Conservation (phyloP, 441 rosid genomes). For the Erysimum cheiri region DNA sequence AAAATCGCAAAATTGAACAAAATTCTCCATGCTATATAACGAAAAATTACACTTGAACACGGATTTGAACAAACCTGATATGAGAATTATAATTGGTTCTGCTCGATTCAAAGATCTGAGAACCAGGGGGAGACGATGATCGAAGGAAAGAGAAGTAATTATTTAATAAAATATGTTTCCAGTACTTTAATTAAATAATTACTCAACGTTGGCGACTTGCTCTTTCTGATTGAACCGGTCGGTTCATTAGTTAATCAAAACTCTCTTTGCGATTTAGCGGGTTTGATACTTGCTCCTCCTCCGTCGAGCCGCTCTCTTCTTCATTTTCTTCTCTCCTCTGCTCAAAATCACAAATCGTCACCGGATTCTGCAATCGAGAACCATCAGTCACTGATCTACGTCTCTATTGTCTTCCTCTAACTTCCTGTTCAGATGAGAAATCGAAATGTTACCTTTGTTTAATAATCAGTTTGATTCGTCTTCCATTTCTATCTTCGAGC, state of each 20-base stretch:
- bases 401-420: neutral
- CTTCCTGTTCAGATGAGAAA: constrained; percentile 2
- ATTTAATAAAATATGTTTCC: too few relatives aligned
- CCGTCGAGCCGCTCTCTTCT: constrained; percentile 1
- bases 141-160: constrained; percentile 30
- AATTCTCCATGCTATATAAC: neutral
- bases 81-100: constrained; percentile 24
- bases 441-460: neutral
- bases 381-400: neutral
- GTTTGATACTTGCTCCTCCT: neutral
- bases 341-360: constrained; percentile 19
- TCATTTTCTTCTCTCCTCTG: neutral
- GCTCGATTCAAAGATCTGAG: constrained; percentile 44
- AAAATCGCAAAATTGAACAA: neutral
- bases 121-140: constrained; percentile 41
- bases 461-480: constrained; percentile 8
- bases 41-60: constrained; percentile 1
- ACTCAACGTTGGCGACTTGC: too few relatives aligned
- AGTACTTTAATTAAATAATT: too few relatives aligned
- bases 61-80: constrained; percentile 37
- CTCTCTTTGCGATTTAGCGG: neutral
- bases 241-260: neutral
- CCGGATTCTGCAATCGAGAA: constrained; percentile 7
- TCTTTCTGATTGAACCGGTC: neutral
- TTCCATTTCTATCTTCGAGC: constrained; percentile 11